Base-by-base conservation (phyloP, 2,329 filamentous ascomycete species). In the Colletotrichum destructivum region DNA sequence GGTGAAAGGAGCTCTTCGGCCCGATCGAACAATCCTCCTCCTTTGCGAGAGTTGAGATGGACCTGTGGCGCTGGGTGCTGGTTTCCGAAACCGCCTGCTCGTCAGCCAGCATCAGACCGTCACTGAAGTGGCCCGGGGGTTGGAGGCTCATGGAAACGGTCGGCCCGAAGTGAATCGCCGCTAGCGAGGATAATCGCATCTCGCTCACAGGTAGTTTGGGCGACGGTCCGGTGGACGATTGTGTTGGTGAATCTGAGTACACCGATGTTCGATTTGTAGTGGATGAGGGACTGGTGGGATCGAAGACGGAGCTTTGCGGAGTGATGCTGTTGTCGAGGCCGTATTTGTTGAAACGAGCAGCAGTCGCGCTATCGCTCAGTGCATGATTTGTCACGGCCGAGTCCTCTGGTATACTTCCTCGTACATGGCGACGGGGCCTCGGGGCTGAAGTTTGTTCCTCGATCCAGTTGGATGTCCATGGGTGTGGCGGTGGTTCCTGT, bases 1-100 rank as follows among this genome's bases (percentile, higher is more conserved):
- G 75, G 55, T 79, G 76, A 44, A 83, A 80, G 2, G 79, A 82
- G 73, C 82, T 84, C 18, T 78, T 76, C 0, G 79, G 72, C 0
- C 81, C 80, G 35, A 85, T 74, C 2, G 63, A 51, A 49, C 72
- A 68, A 6, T 69, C 62, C 11, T 71, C 62, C 9, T 69, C 72
- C 7, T 56, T 66, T 2, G 46, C 21, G 42, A 26, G 21, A 5
- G 56, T 56, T 16, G 71, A 73, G 9, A 51, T 12, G 3, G 61
- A 3, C 23, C 40, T 52, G 47, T 42, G 11, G 31, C 54, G 18
- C n/a, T 44, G 8, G n/a, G 46, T 55, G n/a, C 52, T 65, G 13
- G 47, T 55, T 0, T 73, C 71, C 2, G 68, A 62, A 2, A 23
- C 51, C 5, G 56, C 35, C 38, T 49, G 47, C 26, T 74, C 72